phyloP scores from a whole-genome alignment of 768 basidiomycete species.

The Gloeostereum incarnatum region DNA sequence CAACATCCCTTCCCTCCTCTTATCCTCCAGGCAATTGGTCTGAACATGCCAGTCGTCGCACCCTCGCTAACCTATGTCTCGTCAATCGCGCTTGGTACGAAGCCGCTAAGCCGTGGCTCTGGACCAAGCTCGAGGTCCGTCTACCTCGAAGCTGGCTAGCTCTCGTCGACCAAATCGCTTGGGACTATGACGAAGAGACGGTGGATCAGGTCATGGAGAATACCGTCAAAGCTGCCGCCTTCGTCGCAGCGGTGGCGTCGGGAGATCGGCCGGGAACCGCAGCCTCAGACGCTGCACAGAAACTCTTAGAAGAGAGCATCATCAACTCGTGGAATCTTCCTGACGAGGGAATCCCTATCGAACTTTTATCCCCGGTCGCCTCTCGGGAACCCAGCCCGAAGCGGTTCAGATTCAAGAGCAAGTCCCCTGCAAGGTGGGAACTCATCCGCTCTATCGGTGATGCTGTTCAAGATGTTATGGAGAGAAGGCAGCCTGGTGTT shows the following conservation, averaged over 20 bases:
- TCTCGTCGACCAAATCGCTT: slow-evolving; percentile 70
- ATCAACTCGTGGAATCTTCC: slow-evolving; percentile 48
- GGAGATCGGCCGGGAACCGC: slow-evolving; percentile 18
- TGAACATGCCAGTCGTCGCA: slow-evolving; percentile 53
- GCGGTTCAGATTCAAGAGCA: slow-evolving; percentile 65
- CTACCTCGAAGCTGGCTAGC: slow-evolving; percentile 81
- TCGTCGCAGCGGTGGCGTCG: slow-evolving; percentile 46
- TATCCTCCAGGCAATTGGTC: slow-evolving; percentile 63
- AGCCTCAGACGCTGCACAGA: slow-evolving; percentile 32
- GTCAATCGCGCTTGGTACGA: slow-evolving; percentile 73
- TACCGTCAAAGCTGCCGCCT: slow-evolving; percentile 59
- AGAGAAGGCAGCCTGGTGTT: slow-evolving; percentile 52
- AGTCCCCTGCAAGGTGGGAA: slow-evolving; percentile 80
- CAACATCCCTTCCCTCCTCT: slow-evolving; percentile 65
- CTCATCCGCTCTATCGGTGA: slow-evolving; percentile 71
- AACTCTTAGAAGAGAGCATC: slow-evolving; percentile 53
- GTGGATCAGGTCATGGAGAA: slow-evolving; percentile 55
- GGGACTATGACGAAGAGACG: slow-evolving; percentile 60
- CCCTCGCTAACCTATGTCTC: slow-evolving; percentile 64
- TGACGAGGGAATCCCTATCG: slow-evolving; percentile 62
- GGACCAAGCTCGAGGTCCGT: slow-evolving; percentile 76
- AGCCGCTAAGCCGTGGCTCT: slow-evolving; percentile 84
- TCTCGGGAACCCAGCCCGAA: slow-evolving; percentile 81
- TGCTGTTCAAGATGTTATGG: slow-evolving; percentile 65
- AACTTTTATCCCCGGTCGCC: slow-evolving; percentile 68